Evolutionary conservation across 768 basidiomycete species (phyloP).

Genomic region (Dacryopinax spathularia): DNA sequence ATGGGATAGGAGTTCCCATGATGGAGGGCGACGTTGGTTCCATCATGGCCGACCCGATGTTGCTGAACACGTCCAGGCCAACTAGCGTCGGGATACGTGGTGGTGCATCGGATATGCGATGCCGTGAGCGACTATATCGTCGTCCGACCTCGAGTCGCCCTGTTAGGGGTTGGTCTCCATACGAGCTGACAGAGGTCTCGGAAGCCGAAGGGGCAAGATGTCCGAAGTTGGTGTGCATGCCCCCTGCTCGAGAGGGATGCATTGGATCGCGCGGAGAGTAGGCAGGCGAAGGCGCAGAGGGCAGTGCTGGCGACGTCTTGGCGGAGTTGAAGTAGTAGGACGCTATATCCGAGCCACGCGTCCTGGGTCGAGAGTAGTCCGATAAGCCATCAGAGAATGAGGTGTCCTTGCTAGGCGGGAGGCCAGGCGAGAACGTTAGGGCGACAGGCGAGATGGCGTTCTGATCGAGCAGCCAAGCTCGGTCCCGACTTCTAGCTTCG

Average conservation of each 20-base stretch:
- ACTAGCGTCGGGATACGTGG: background rate
- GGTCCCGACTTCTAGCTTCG: background rate
- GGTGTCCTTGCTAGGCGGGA: background rate
- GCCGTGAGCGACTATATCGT: background rate
- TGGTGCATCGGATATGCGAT: background rate
- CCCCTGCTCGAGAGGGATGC: background rate
- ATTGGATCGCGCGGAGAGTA: background rate
- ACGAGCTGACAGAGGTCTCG: background rate
- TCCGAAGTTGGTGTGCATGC: background rate
- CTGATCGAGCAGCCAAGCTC: background rate
- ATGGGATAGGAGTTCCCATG: background rate
- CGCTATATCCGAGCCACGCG: background rate
- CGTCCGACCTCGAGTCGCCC: background rate
- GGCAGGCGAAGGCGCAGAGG: background rate
- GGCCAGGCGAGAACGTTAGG: background rate
- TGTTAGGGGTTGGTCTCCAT: background rate
- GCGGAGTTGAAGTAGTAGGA: background rate
- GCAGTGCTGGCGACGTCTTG: background rate
- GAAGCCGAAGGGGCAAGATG: background rate
- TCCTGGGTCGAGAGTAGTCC: background rate
- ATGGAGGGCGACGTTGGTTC: background rate
- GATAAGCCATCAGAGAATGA: background rate
- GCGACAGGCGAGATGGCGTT: background rate
- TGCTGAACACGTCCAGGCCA: background rate
- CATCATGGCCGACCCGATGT: background rate